Evolutionary conservation across 2,329 filamentous ascomycete species (phyloP).

Genomic region (Stemphylium lycopersici): DNA sequence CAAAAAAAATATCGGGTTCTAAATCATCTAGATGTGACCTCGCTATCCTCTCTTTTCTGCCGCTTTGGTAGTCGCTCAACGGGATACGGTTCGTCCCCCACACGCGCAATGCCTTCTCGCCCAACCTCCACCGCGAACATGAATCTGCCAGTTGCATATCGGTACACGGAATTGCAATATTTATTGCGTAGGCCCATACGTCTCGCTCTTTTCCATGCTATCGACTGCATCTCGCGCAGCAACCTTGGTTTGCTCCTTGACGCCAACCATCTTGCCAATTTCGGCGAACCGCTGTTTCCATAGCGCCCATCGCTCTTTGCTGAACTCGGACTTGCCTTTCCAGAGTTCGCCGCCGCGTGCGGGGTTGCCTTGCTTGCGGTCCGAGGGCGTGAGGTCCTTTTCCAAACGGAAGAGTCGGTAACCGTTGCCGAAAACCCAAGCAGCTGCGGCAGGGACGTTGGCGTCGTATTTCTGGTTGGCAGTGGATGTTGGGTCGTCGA

Average conservation of each 20-base stretch:
- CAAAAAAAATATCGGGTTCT: too few species aligned
- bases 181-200: constrained; percentile 12
- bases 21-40: too few species aligned
- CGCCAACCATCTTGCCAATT: constrained; percentile 25
- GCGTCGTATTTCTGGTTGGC: constrained; percentile 34
- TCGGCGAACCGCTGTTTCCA: constrained; percentile 42
- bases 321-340: constrained; percentile 39
- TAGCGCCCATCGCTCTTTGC: constrained; percentile 39
- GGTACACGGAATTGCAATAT: not conserved
- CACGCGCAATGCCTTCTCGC: not conserved
- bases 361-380: constrained; percentile 37
- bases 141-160: not conserved
- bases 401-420: constrained; percentile 30
- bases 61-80: too few species aligned
- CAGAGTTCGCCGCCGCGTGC: constrained; percentile 37
- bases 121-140: not conserved
- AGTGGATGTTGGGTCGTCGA: constrained; percentile 25
- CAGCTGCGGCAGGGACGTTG: constrained; percentile 36
- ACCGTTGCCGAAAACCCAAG: constrained; percentile 36
- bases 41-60: too few species aligned
- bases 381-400: constrained; percentile 36
- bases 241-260: constrained; percentile 30
- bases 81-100: too few species aligned
- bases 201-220: constrained; percentile 40
- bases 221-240: constrained; percentile 33